phyloP scores from a whole-genome alignment of 768 basidiomycete species.

The Trametes cubensis region DNA sequence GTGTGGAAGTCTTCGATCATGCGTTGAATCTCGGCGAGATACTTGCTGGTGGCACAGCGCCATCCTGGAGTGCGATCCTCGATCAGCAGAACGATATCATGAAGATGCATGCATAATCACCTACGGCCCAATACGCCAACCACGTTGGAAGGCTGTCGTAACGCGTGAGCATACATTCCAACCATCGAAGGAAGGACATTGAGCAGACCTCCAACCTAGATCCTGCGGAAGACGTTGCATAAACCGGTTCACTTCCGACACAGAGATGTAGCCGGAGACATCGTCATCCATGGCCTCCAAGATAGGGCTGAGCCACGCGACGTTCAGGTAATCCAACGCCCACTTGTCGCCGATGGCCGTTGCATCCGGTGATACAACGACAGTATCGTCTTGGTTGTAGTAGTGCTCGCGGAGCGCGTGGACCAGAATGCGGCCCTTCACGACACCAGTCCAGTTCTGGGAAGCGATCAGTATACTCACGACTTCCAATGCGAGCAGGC shows the following conservation, averaged over 20 bases:
- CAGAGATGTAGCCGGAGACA: slow-evolving; percentile 38
- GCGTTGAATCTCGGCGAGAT: slow-evolving; percentile 13
- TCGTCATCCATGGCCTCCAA: slow-evolving; percentile 45
- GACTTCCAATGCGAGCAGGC: neutral
- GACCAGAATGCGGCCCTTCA: slow-evolving; percentile 53
- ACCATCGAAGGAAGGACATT: neutral
- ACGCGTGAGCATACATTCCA: neutral
- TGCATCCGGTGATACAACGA: no score
- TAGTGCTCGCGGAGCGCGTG: slow-evolving; percentile 44
- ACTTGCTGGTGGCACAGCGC: slow-evolving; percentile 18
- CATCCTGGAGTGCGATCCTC: slow-evolving; percentile 21
- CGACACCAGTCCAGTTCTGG: slow-evolving; percentile 54
- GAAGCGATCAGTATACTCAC: neutral
- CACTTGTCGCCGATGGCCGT: slow-evolving; percentile 31
- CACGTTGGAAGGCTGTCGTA: slow-evolving; percentile 32
- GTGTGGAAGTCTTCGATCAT: neutral
- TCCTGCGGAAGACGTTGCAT: slow-evolving; percentile 29
- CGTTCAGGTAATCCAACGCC: slow-evolving; percentile 37
- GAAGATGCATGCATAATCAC: slow-evolving; percentile 15
- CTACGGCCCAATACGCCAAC: slow-evolving; percentile 39
- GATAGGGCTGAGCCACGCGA: slow-evolving; percentile 36
- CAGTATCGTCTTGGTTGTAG: slow-evolving; percentile 23
- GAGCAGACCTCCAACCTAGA: slow-evolving; percentile 34
- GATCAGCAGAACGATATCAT: neutral
- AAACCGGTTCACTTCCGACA: slow-evolving; percentile 38